These are phyloP conservation scores for Podospora didyma DNA, from an alignment of 495 filamentous ascomycete species.

Conservation along the genomic window DNA sequence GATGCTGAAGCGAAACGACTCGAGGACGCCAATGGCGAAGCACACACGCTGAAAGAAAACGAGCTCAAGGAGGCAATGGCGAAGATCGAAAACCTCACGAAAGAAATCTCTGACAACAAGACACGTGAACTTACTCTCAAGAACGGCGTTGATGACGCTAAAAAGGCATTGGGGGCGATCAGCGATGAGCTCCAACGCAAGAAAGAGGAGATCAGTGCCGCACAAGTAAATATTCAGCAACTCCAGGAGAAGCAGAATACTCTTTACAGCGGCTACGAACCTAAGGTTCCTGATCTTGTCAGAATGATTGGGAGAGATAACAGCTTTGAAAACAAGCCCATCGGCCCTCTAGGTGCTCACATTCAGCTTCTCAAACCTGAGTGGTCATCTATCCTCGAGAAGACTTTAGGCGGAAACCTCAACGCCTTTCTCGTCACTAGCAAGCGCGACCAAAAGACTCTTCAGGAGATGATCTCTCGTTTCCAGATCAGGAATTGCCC, in stretches of 20 bases:
- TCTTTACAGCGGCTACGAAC: slow-evolving; percentile 51
- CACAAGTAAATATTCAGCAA: slow-evolving; percentile 30
- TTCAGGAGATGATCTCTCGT: slow-evolving; percentile 59
- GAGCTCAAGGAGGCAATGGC: slow-evolving; percentile 48
- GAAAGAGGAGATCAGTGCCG: slow-evolving; percentile 47
- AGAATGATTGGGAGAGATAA: slow-evolving; percentile 61
- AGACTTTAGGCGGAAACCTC: slow-evolving; percentile 58
- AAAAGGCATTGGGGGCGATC: slow-evolving; percentile 39
- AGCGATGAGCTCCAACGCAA: slow-evolving; percentile 36
- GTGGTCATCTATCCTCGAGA: slow-evolving; percentile 84
- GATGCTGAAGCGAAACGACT: slow-evolving; percentile 39
- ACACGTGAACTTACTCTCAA: slow-evolving; percentile 27
- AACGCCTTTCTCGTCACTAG: slow-evolving; percentile 76
- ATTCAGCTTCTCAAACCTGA: slow-evolving; percentile 70
- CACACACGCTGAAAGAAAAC: slow-evolving; percentile 29
- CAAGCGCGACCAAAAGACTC: slow-evolving; percentile 60
- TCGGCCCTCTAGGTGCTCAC: slow-evolving; percentile 79
- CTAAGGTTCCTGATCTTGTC: slow-evolving; percentile 59
- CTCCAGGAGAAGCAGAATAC: slow-evolving; percentile 29
- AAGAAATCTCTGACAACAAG: slow-evolving; percentile 33
- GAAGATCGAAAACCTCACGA: slow-evolving; percentile 40
- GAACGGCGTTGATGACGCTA: slow-evolving; percentile 27
- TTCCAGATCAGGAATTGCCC: slow-evolving; percentile 49
- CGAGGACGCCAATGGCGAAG: slow-evolving; percentile 52
- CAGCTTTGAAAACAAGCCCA: slow-evolving; percentile 64